Base-by-base conservation (phyloP, 306 rosid genomes). In the Calophaca sinica region DNA sequence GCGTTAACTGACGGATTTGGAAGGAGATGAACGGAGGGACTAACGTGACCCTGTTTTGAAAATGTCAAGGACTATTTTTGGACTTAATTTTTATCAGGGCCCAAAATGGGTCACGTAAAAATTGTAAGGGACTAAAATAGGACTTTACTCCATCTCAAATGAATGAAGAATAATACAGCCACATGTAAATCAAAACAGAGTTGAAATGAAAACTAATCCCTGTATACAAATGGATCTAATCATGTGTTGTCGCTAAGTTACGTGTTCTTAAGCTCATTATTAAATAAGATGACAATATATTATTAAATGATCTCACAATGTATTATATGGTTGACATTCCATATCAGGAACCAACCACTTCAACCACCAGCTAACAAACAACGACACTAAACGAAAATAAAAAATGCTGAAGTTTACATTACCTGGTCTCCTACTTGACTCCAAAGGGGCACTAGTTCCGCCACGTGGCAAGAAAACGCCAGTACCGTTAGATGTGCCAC, bases 401-500 rank as follows among this genome's bases (percentile, higher is more conserved):
- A 0, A 20, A 20, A 20, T 20, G 26, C 26, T 20, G 26, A 20
- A 20, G 26, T 20, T 20, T 20, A 20, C 3, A 35, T 10, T 77
- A 84, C 87, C 87, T 44, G 74, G 14, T 59, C 50, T 84, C 35
- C 49, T 80, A 39, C 58, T 70, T 59, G 84, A 59, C 32, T 74
- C 62, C 2, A 63, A 67, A 1, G 52, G 74, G 15, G 66, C 15
- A 20, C 3, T 49, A 2, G 86, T 90, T 41, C 45, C 53, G 13
- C 75, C 72, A 74, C 87, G 80, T 39, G 87, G 87, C 80, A 94
- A 76, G 89, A 91, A 94, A 1, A 94, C 96, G 13, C 98, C 98
- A 0, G 98, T 94, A 11, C 98, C 98, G 6, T 7, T 38, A 36
- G 42, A 38, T 3, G 42, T 5, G 42, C 9, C 9, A 46, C 80